Conservation (phyloP, 306 rosid species). For the Begonia peltatifolia region DNA sequence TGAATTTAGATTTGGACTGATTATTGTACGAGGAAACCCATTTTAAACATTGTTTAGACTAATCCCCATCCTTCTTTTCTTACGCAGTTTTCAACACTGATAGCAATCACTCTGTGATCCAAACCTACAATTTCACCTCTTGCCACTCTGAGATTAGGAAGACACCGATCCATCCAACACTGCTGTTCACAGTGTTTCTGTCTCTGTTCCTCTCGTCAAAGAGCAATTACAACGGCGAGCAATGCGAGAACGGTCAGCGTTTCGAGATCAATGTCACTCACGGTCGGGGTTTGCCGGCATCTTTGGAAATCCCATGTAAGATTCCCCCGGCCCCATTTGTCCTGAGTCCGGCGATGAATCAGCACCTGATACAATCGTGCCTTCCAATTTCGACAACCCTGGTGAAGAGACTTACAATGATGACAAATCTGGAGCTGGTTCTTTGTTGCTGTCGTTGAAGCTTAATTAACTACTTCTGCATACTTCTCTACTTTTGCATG, state of each 20-base stretch:
- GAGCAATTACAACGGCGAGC: constrained; percentile 85
- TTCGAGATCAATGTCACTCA: constrained; percentile 47
- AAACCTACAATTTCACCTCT: constrained; percentile 58
- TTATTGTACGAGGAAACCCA: too few relatives aligned
- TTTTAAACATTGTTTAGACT: too few relatives aligned
- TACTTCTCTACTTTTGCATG: too few relatives aligned
- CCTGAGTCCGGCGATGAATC: constrained; percentile 46
- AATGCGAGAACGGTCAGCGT: constrained; percentile 60
- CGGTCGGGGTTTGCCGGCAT: constrained; percentile 64
- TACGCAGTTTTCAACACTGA: constrained; percentile 68
- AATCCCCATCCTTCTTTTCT: too few relatives aligned
- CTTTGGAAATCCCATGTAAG: not conserved
- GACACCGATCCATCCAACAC: constrained; percentile 57
- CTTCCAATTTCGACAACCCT: constrained; percentile 68
- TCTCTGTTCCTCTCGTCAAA: constrained; percentile 49
- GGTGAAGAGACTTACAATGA: constrained; percentile 9
- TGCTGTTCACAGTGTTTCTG: constrained; percentile 23
- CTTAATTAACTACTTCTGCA: not conserved
- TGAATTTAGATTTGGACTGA: too few relatives aligned
- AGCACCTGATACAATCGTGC: constrained; percentile 62
- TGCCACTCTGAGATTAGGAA: constrained; percentile 60
- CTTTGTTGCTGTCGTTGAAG: constrained; percentile 12
- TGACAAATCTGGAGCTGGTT: constrained; percentile 30
- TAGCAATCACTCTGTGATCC: constrained; percentile 60
- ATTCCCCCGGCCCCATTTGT: constrained; percentile 43